Evolutionary conservation across 179 eudicot species (phyloP), one percentile per base, ranked within the genome.

Genomic region (Actinidia chinensis): DNA sequence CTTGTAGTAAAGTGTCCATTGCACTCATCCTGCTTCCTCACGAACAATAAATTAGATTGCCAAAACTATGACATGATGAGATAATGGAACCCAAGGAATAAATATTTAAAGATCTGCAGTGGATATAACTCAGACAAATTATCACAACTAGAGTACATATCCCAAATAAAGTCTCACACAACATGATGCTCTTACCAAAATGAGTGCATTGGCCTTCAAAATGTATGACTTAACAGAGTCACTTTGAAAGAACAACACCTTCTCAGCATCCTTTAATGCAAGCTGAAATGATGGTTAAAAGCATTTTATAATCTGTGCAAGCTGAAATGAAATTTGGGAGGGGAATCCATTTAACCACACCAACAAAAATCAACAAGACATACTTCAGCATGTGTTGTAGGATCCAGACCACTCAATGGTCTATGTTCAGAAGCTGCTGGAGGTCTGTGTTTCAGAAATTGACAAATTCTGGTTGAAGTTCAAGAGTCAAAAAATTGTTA

Each of bases 371-470:
- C 43, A 54, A 46, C 18, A 50, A 71, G 23, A 28, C 93, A 81
- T 89, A 97, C 99, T 83, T 87, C 97, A 78, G 99, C 99, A 87
- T 94, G 92, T 36, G 85, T 89, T 66, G 97, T 94, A 74, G 99
- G 99, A 87, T 97, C 99, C 79, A 94, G 79, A 75, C 98, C 99
- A 76, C 82, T 86, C 89, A 97, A 83, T 74, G 99, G 95, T 79
- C 85, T 88, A 82, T 85, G 77, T 85, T 97, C 99, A 73, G 99
- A 94, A 77, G 84, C 93, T 56, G 91, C 80, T 9, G 99, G 82
- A 71, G 98, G 88, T 77, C 99, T 90, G 73, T 82, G 75, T 88
- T 85, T 94, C 78, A 94, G 84, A 83, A 83, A 91, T 59, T 85
- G 93, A 79, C 93, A 87, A 76, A 87, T 80, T 91, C 99, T 97